A percentile compares a stretch with the other conserved stretches of the same genome.
phyloP scores from a whole-genome alignment of 2,329 filamentous ascomycete species.

The Colletotrichum navitas region DNA sequence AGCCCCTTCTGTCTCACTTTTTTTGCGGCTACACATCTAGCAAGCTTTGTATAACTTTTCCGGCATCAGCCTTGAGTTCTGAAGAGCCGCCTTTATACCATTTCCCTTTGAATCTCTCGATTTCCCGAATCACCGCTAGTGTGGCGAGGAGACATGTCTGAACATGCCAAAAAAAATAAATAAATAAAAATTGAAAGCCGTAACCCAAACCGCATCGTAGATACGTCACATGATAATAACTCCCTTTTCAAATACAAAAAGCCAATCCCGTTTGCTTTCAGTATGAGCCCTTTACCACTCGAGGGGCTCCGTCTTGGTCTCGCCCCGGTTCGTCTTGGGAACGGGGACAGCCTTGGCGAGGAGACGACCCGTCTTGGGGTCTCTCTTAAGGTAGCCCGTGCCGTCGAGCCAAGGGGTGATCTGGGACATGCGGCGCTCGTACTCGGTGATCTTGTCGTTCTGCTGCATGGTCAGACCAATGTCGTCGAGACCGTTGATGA shows the following conservation, averaged over 20 bases:
- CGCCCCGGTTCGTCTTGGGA: constrained; percentile 89
- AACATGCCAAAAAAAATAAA: constrained; percentile 19
- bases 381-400: constrained; percentile 78
- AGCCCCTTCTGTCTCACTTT: background rate
- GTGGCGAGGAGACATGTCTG: background rate
- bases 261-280: constrained; percentile 5
- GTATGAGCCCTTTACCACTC: constrained; percentile 75
- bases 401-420: constrained; percentile 95
- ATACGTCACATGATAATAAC: constrained; percentile 38
- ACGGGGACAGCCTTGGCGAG: constrained; percentile 75
- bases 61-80: background rate
- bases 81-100: constrained; percentile 24
- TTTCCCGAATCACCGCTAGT: constrained; percentile 28
- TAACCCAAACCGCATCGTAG: constrained; percentile 33
- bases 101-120: constrained; percentile 18
- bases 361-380: constrained; percentile 66
- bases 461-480: constrained; percentile 95
- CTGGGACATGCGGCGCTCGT: constrained; percentile 81
- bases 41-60: constrained; percentile 23
- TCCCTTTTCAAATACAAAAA: constrained; percentile 27
- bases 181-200: constrained; percentile 19
- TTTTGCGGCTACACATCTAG: constrained; percentile 23
- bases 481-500: constrained; percentile 93
- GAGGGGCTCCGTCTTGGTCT: constrained; percentile 85
- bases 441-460: constrained; percentile 87